Evolutionary conservation across 331 rosid species (phyloP).

Genomic region (Rhamnella rubrinervis): DNA sequence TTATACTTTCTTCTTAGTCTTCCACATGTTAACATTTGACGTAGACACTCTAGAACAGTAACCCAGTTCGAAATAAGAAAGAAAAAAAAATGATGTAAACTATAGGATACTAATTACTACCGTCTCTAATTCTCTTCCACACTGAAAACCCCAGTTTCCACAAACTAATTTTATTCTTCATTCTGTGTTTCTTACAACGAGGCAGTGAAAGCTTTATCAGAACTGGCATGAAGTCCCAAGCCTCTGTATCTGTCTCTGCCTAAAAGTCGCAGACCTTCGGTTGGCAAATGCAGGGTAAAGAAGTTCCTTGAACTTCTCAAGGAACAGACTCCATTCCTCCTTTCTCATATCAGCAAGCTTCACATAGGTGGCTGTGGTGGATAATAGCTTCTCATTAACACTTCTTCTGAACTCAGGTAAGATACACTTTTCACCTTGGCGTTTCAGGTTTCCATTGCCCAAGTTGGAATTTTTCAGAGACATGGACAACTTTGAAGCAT

Average conservation of each 20-base stretch:
- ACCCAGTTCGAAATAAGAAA: too few species aligned
- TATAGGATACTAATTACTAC: too few species aligned
- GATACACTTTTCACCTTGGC: not conserved
- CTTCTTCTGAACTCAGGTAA: slow-evolving; percentile 32
- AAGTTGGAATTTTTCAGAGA: slow-evolving; percentile 3
- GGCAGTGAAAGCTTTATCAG: slow-evolving; percentile 19
- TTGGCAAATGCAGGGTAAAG: slow-evolving; percentile 59
- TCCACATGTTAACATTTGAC: too few species aligned
- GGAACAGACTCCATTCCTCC: slow-evolving; percentile 68
- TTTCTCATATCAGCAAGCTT: slow-evolving; percentile 69
- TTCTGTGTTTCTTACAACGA: too few species aligned
- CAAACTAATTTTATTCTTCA: too few species aligned
- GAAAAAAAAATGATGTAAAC: too few species aligned
- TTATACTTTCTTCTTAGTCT: too few species aligned
- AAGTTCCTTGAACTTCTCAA: slow-evolving; percentile 58
- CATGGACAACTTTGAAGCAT: slow-evolving; percentile 5
- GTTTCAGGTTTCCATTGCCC: not conserved
- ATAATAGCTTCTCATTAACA: slow-evolving; percentile 45
- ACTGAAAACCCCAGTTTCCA: too few species aligned
- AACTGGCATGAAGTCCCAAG: slow-evolving; percentile 85
- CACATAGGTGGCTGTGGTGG: slow-evolving; percentile 52
- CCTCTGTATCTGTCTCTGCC: slow-evolving; percentile 59
- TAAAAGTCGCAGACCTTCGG: slow-evolving; percentile 19
- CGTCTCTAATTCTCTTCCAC: too few species aligned
- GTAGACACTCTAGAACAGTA: too few species aligned